Percentiles rank a stretch among this genome's conserved stretches.
Evolutionary conservation across 2,329 filamentous ascomycete genomes (phyloP).

Genomic region (Emergomyces orientalis): DNA sequence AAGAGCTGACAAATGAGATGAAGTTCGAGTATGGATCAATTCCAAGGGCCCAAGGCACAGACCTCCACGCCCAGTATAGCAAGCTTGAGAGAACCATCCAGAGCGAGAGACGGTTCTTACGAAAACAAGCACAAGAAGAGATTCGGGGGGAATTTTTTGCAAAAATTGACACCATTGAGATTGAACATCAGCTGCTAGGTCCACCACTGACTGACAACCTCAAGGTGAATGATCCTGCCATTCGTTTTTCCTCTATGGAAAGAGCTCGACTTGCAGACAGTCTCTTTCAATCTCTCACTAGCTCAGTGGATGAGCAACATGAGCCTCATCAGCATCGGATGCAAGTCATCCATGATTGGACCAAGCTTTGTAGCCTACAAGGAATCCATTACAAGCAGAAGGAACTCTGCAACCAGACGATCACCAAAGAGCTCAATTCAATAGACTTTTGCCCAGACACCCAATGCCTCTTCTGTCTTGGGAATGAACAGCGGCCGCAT

Average conservation of each 20-base stretch:
- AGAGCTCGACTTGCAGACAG: background rate
- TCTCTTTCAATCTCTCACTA: constrained; percentile 6
- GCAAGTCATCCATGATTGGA: constrained; percentile 2
- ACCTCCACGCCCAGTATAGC: no score
- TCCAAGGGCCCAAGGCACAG: no score
- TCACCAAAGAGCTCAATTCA: no score
- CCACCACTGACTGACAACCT: background rate
- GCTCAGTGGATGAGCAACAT: background rate
- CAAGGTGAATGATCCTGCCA: background rate
- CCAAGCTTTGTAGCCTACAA: background rate
- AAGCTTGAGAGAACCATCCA: no score
- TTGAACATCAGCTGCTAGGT: constrained; percentile 5
- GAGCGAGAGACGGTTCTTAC: no score
- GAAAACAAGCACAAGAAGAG: no score
- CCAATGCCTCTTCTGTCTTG: constrained; percentile 1
- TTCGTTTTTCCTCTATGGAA: constrained; percentile 1
- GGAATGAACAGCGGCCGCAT: background rate
- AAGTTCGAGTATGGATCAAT: no score
- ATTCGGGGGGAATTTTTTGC: constrained; percentile 3
- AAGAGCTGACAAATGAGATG: no score
- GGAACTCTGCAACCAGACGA: no score
- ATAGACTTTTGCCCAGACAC: background rate
- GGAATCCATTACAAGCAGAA: no score
- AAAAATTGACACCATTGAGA: constrained; percentile 6
- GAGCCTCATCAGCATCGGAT: background rate